Conservation (phyloP, 257 asterid genomes). For the Lycium barbarum region DNA sequence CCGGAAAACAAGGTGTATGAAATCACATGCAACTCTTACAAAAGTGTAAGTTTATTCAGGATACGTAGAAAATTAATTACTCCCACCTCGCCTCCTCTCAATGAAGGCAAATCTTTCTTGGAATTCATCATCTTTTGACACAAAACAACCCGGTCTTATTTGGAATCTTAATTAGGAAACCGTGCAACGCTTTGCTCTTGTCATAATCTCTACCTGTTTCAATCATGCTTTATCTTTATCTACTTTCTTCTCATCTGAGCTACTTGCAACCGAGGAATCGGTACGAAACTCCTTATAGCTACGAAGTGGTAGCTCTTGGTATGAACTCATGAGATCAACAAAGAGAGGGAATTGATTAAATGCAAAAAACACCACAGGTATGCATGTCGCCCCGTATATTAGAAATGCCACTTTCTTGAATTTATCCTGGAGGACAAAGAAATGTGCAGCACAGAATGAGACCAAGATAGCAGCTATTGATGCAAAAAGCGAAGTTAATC, state of each 20-base stretch:
- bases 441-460: constrained; percentile 68
- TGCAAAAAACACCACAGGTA: constrained; percentile 56
- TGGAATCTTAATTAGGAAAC: too few species aligned
- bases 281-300: constrained; percentile 43
- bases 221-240: neutral
- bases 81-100: too few species aligned
- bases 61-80: neutral
- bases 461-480: constrained; percentile 62
- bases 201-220: constrained; percentile 15
- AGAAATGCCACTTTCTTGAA: constrained; percentile 45
- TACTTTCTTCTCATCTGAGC: constrained; percentile 13
- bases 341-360: constrained; percentile 57
- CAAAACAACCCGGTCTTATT: neutral
- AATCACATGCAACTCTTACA: neutral
- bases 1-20: neutral
- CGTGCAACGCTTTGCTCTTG: neutral
- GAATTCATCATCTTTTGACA: constrained; percentile 13
- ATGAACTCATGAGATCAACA: constrained; percentile 61
- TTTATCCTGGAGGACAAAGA: constrained; percentile 48
- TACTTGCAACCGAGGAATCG: neutral
- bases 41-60: constrained; percentile 10
- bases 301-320: constrained; percentile 49
- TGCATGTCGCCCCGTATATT: constrained; percentile 47
- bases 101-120: neutral
- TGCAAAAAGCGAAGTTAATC: constrained; percentile 53